These are phyloP conservation scores for Diaporthe sp. DNA, from an alignment of 2,329 filamentous ascomycete genomes.

Conservation along the genomic window DNA sequence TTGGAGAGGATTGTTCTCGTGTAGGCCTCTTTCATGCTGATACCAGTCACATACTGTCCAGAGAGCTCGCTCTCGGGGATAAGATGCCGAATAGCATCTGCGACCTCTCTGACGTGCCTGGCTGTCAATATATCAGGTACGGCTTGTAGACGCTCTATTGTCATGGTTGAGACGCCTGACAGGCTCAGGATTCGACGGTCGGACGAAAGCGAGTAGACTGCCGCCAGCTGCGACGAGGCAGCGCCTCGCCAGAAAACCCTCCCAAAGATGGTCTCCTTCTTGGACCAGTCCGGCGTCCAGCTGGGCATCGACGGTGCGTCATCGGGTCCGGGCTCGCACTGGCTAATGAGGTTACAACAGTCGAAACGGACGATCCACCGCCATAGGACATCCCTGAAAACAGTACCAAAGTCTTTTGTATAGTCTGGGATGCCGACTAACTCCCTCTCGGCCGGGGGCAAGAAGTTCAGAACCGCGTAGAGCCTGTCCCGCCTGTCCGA, in stretches of 20 bases:
- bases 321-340: not conserved
- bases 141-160: not conserved
- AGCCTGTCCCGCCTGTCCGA: conserved; percentile 26
- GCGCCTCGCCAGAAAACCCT: not conserved
- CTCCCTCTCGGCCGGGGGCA: conserved; percentile 7
- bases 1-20: not conserved
- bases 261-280: not conserved
- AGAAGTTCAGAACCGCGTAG: conserved; percentile 15
- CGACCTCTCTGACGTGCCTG: not conserved
- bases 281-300: conserved; percentile 6
- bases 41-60: not conserved
- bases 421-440: conserved; percentile 44
- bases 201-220: not conserved
- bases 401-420: not conserved
- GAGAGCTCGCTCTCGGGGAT: not conserved
- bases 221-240: not conserved
- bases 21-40: conserved; percentile 9
- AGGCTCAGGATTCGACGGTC: not conserved
- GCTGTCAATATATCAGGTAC: not conserved
- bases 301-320: not conserved
- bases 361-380: conserved; percentile 2
- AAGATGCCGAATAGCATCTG: not conserved
- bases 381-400: conserved; percentile 2
- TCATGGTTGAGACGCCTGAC: not conserved
- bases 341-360: conserved; percentile 7